Evolutionary conservation across 371 early-diverging fungal species (phyloP).

Genomic region (Mortierella sp.): DNA sequence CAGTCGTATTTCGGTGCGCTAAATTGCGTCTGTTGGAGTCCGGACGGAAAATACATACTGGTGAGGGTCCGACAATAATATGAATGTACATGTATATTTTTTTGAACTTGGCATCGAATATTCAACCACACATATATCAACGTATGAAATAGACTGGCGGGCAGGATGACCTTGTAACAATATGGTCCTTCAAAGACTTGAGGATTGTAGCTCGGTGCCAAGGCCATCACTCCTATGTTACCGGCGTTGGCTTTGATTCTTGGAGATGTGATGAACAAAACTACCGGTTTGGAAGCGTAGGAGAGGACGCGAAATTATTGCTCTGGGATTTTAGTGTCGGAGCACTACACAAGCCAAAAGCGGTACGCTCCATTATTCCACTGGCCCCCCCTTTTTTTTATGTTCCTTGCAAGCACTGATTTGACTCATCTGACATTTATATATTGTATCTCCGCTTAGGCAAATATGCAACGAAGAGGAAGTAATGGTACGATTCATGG

Average conservation of each 20-base stretch:
- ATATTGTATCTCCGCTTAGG: not conserved
- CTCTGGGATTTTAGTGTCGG: conserved; percentile 94
- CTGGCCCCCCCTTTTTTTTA: conserved; percentile 8
- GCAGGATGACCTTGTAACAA: conserved; percentile 95
- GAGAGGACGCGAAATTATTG: conserved; percentile 88
- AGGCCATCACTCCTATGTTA: conserved; percentile 92
- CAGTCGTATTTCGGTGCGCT: conserved; percentile 87
- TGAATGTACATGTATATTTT: too few relatives aligned
- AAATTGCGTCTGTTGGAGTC: conserved; percentile 92
- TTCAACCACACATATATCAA: too few relatives aligned
- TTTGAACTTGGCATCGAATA: too few relatives aligned
- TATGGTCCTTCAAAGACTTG: conserved; percentile 88
- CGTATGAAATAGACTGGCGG: conserved; percentile 75
- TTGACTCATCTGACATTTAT: not conserved
- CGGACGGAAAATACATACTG: conserved; percentile 92
- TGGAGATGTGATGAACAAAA: conserved; percentile 86
- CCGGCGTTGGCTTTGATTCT: conserved; percentile 91
- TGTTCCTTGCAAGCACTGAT: not conserved
- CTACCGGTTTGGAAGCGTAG: conserved; percentile 92
- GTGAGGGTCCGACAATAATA: conserved; percentile 57
- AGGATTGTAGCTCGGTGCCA: conserved; percentile 89
- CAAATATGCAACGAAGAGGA: conserved; percentile 23
- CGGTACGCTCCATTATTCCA: conserved; percentile 58
- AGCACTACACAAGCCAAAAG: conserved; percentile 80
- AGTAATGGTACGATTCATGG: conserved; percentile 23